These are phyloP conservation scores for Pleurotus tuoliensis DNA, from an alignment of 768 basidiomycete species.

Conservation along the genomic window DNA sequence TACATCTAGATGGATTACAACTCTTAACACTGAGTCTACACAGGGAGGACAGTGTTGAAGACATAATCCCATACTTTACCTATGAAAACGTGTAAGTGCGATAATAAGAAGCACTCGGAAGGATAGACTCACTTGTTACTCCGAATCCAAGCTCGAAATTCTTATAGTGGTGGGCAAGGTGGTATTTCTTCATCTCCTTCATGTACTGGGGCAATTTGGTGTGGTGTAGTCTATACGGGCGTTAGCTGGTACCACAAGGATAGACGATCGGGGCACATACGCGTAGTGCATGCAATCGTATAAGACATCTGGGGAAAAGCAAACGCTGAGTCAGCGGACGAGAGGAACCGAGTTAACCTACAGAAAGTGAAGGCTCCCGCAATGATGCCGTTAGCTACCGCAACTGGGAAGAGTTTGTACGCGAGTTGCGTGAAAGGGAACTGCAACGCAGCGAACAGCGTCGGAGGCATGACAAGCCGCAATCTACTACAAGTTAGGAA, in stretches of 20 bases:
- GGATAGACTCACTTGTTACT: conserved; percentile 69
- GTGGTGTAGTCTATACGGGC: conserved; percentile 65
- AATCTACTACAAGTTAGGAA: conserved; percentile 38
- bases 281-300: conserved; percentile 95
- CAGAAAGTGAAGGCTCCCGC: conserved; percentile 78
- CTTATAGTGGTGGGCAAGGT: conserved; percentile 97
- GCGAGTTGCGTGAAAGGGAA: conserved; percentile 86
- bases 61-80: conserved; percentile 94
- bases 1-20: no score
- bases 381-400: conserved; percentile 90
- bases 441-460: conserved; percentile 72
- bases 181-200: conserved; percentile 93
- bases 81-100: conserved; percentile 19
- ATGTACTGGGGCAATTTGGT: conserved; percentile 82
- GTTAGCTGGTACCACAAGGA: conserved; percentile 10
- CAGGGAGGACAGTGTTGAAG: conserved; percentile 76
- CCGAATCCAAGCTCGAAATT: conserved; percentile 98
- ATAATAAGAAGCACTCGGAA: not conserved
- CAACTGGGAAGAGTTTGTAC: conserved; percentile 73
- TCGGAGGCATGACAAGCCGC: conserved; percentile 96
- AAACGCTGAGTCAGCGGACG: not conserved
- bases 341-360: conserved; percentile 28
- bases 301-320: conserved; percentile 54
- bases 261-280: conserved; percentile 35
- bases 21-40: conserved; percentile 29